Evolutionary conservation across 1,139 yeast genomes (phyloP).

Genomic region (Lipomyces yarrowii): DNA sequence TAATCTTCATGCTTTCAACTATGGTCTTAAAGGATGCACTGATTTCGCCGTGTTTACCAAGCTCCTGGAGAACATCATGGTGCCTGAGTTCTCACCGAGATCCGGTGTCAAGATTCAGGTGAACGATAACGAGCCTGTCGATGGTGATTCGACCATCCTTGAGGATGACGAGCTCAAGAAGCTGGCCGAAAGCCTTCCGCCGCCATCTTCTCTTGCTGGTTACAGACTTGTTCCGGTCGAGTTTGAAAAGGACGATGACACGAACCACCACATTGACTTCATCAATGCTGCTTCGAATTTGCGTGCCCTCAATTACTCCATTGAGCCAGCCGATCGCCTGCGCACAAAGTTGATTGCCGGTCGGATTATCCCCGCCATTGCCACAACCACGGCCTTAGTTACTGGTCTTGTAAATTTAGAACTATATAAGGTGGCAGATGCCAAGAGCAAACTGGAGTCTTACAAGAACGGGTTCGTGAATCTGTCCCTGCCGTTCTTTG

Average conservation of each 20-base stretch:
- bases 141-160: slow-evolving; percentile 49
- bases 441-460: slow-evolving; percentile 68
- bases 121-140: slow-evolving; percentile 79
- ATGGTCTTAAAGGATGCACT: slow-evolving; percentile 64
- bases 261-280: slow-evolving; percentile 94
- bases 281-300: slow-evolving; percentile 96
- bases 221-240: slow-evolving; percentile 84
- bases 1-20: slow-evolving; percentile 84
- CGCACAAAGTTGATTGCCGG: slow-evolving; percentile 88
- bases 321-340: slow-evolving; percentile 65
- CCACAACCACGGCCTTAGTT: slow-evolving; percentile 95
- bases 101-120: slow-evolving; percentile 82
- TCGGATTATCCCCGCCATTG: slow-evolving; percentile 96
- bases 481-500: slow-evolving; percentile 93
- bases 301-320: slow-evolving; percentile 88
- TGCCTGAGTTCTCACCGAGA: slow-evolving; percentile 73
- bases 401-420: slow-evolving; percentile 94
- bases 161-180: slow-evolving; percentile 54
- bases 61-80: slow-evolving; percentile 56
- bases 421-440: slow-evolving; percentile 83
- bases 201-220: slow-evolving; percentile 87
- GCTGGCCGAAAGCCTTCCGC: slow-evolving; percentile 79
- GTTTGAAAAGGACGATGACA: slow-evolving; percentile 96
- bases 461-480: slow-evolving; percentile 94
- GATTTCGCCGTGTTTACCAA: slow-evolving; percentile 49